phyloP scores from a whole-genome alignment of 495 filamentous ascomycete species.

The Aspergillus affinis region DNA sequence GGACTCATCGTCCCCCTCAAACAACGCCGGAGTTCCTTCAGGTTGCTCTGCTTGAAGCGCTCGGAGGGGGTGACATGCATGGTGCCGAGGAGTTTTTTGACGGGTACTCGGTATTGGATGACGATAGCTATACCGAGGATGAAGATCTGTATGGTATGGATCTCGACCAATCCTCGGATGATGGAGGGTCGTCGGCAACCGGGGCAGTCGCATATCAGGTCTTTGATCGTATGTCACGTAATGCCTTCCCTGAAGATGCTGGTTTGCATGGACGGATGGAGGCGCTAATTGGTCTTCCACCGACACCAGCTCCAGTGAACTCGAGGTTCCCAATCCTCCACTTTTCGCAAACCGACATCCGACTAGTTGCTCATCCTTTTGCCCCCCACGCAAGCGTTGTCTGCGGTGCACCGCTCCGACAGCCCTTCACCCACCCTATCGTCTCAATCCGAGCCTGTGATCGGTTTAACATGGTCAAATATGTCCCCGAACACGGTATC shows the following conservation, averaged over 20 bases:
- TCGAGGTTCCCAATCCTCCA: slow-evolving; percentile 53
- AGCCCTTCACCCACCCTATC: slow-evolving; percentile 36
- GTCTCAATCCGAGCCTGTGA: slow-evolving; percentile 48
- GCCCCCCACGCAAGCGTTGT: slow-evolving; percentile 45
- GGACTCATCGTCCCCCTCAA: slow-evolving; percentile 12
- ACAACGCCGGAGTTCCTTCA: slow-evolving; percentile 24
- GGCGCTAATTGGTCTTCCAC: slow-evolving; percentile 12
- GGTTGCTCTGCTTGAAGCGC: slow-evolving; percentile 23
- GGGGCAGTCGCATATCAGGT: slow-evolving; percentile 15
- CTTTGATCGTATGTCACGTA: slow-evolving; percentile 21
- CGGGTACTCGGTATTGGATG: slow-evolving; percentile 22
- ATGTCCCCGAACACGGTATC: slow-evolving; percentile 76
- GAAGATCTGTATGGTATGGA: slow-evolving; percentile 15
- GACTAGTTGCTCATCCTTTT: slow-evolving; percentile 52
- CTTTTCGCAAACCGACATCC: slow-evolving; percentile 57
- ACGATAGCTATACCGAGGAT: slow-evolving; percentile 19
- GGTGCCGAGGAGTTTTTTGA: slow-evolving; percentile 24
- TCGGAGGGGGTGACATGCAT: slow-evolving; percentile 19
- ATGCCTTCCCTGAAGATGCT: slow-evolving; percentile 7
- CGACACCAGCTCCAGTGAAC: slow-evolving; percentile 19
- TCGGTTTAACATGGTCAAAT: slow-evolving; percentile 73
- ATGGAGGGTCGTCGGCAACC: slow-evolving; percentile 11
- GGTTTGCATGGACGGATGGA: background rate
- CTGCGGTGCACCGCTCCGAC: slow-evolving; percentile 47
- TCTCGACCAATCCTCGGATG: slow-evolving; percentile 9